Percentiles rank a stretch among this genome's conserved stretches.
Evolutionary conservation across 163 green algal genomes (phyloP).

Genomic region (Volvox carteri): DNA sequence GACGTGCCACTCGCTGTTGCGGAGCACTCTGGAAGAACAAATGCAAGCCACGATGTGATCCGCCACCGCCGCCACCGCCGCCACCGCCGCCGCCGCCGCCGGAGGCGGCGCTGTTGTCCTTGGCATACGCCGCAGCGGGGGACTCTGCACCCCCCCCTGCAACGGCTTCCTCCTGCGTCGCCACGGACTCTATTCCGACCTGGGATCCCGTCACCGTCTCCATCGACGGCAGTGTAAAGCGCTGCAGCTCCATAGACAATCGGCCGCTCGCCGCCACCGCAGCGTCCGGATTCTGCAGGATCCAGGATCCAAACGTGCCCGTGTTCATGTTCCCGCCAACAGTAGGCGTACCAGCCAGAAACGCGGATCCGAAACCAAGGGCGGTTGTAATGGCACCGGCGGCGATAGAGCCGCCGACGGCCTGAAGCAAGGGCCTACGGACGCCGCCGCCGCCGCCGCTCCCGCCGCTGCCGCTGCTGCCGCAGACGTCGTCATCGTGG

Average conservation of each 20-base stretch:
- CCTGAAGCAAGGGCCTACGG: background rate
- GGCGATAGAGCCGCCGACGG: background rate
- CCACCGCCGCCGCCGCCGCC: background rate
- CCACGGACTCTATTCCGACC: background rate
- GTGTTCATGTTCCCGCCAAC: background rate
- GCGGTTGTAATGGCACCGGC: background rate
- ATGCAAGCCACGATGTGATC: background rate
- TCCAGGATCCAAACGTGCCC: constrained; percentile 18
- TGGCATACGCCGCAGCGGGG: too few relatives aligned
- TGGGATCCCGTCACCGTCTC: background rate
- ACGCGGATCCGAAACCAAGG: background rate
- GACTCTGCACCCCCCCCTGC: too few relatives aligned
- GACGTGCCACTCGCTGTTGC: background rate
- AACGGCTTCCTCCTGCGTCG: background rate
- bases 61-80: background rate
- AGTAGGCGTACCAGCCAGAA: background rate
- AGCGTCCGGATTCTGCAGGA: background rate
- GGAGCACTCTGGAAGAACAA: background rate
- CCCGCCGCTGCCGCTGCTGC: background rate
- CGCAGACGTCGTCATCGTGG: background rate
- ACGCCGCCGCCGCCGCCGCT: background rate
- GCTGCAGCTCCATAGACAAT: constrained; percentile 4
- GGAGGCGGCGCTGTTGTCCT: background rate
- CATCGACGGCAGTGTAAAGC: background rate
- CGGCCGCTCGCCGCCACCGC: background rate